A percentile compares a stretch with the other conserved stretches of the same genome.
These are phyloP conservation scores for Toxicodendron radicans DNA, from an alignment of 345 rosid species.

Conservation along the genomic window DNA sequence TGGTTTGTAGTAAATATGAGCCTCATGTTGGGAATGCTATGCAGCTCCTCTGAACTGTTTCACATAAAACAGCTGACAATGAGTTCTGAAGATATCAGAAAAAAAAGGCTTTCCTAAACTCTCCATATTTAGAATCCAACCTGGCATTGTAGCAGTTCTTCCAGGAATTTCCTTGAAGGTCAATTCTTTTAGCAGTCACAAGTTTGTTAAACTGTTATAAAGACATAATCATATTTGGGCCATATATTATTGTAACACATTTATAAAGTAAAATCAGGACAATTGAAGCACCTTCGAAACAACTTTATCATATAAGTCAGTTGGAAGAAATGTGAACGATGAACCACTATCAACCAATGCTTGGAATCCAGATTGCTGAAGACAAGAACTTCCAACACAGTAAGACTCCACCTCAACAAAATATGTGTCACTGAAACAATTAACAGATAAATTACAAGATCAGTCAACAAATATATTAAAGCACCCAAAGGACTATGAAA, in stretches of 20 bases:
- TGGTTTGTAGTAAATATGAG: constrained; percentile 31
- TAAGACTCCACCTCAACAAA: constrained; percentile 27
- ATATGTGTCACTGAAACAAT: constrained; percentile 26
- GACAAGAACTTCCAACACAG: constrained; percentile 34
- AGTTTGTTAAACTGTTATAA: constrained; percentile 38
- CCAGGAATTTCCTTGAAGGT: constrained; percentile 26
- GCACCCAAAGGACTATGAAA: not conserved
- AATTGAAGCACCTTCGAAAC: constrained; percentile 26
- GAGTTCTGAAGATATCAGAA: constrained; percentile 13
- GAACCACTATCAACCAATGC: constrained; percentile 38
- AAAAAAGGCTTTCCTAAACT: constrained; percentile 6
- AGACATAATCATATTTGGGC: not conserved
- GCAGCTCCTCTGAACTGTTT: constrained; percentile 25
- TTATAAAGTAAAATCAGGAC: not conserved
- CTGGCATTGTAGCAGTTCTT: constrained; percentile 42
- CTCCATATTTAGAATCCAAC: constrained; percentile 21
- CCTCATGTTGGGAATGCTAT: constrained; percentile 30
- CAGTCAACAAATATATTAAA: not conserved
- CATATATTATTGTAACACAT: not conserved
- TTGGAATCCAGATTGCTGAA: constrained; percentile 30
- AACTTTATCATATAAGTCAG: constrained; percentile 23
- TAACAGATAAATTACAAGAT: not conserved
- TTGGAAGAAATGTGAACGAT: constrained; percentile 37
- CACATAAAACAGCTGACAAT: constrained; percentile 6
- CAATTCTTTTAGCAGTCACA: constrained; percentile 31